phyloP scores from a whole-genome alignment of 2,329 filamentous ascomycete genomes.

The Venturiaceae sp. region DNA sequence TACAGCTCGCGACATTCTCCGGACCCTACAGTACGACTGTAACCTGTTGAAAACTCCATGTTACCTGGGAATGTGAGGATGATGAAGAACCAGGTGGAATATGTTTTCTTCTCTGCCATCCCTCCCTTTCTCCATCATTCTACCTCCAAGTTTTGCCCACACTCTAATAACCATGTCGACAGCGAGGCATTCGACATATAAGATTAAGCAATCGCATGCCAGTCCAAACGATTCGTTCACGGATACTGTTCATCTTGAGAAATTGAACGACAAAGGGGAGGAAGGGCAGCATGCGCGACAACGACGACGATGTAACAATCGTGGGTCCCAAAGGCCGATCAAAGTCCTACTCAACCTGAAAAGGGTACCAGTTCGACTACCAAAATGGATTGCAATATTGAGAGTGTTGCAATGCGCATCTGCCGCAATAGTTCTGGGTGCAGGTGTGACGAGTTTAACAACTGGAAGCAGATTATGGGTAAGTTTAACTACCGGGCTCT shows the following conservation, averaged over 20 bases:
- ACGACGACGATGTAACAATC: not conserved
- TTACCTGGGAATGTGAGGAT: not conserved
- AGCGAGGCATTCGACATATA: not conserved
- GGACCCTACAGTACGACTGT: no score
- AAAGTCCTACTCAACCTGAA: not conserved
- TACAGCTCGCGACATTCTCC: no score
- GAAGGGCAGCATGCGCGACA: not conserved
- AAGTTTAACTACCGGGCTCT: not conserved
- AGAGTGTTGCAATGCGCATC: not conserved
- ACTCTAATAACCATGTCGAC: not conserved
- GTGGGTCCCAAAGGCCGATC: not conserved
- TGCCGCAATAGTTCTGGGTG: not conserved
- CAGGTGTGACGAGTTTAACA: not conserved
- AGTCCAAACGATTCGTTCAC: not conserved
- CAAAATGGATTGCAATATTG: not conserved
- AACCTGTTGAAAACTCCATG: not conserved
- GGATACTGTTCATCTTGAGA: not conserved
- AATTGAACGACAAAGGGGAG: not conserved
- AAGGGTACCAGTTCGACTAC: not conserved
- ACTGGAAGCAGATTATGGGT: not conserved
- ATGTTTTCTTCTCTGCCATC: not conserved
- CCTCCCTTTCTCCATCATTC: not conserved
- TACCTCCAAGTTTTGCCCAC: not conserved
- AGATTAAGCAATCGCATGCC: not conserved
- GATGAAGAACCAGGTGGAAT: not conserved